A percentile compares a stretch with the other conserved stretches of the same genome.
These are phyloP conservation scores for Chamaecyparis obtusa DNA, from an alignment of 75 land plant genomes.

Conservation along the genomic window DNA sequence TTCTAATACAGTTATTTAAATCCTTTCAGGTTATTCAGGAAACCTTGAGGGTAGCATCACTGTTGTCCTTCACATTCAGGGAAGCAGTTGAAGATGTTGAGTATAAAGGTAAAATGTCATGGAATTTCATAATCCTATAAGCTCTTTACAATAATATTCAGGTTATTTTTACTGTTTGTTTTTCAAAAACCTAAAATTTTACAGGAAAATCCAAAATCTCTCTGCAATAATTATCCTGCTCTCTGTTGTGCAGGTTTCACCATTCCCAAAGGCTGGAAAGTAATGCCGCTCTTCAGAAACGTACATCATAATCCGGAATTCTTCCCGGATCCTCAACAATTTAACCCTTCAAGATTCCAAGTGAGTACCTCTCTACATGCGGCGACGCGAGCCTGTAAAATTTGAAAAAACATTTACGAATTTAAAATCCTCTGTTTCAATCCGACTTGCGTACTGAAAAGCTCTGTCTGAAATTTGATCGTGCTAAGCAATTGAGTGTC, in stretches of 20 bases:
- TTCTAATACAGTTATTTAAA: background rate
- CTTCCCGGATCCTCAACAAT: slow-evolving; percentile 62
- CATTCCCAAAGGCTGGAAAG: slow-evolving; percentile 94
- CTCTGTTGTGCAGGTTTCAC: slow-evolving; percentile 43
- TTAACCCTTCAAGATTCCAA: slow-evolving; percentile 86
- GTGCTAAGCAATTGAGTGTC: too few species aligned
- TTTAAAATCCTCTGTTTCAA: too few species aligned
- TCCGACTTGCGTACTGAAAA: too few species aligned
- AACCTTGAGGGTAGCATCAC: slow-evolving; percentile 31
- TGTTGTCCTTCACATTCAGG: slow-evolving; percentile 44
- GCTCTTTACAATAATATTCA: too few species aligned
- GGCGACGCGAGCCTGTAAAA: too few species aligned
- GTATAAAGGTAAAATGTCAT: slow-evolving; percentile 22
- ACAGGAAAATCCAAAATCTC: too few species aligned
- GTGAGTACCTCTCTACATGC: slow-evolving; percentile 20
- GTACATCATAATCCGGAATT: slow-evolving; percentile 75
- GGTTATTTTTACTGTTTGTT: background rate
- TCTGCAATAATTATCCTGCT: background rate
- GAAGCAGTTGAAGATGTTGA: slow-evolving; percentile 50
- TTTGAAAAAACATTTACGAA: too few species aligned
- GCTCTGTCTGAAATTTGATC: too few species aligned
- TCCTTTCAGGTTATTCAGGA: slow-evolving; percentile 40
- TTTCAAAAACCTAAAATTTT: background rate
- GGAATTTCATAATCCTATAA: background rate
- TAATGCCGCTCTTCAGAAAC: slow-evolving; percentile 79